A percentile compares a stretch with the other conserved stretches of the same genome.
Conservation (phyloP, 768 basidiomycete species). For the Trametes cubensis region DNA sequence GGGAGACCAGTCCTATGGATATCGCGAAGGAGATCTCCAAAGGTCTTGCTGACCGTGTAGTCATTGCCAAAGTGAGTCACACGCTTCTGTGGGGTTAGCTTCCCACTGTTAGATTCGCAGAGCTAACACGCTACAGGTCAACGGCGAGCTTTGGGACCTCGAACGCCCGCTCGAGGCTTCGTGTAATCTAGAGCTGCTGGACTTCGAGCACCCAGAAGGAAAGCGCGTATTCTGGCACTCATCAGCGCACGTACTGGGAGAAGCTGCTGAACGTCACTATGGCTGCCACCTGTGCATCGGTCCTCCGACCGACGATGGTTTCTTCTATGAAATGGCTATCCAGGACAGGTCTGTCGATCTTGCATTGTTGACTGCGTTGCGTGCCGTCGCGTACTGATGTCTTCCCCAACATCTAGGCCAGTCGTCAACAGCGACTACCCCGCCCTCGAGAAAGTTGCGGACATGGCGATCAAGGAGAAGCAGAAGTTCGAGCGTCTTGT, state of each 20-base stretch:
- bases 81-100: too few relatives aligned
- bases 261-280: slow-evolving; percentile 94
- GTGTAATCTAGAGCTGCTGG: slow-evolving; percentile 79
- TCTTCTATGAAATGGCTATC: slow-evolving; percentile 99
- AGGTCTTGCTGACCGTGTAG: slow-evolving; percentile 82
- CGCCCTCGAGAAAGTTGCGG: slow-evolving; percentile 84
- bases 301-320: slow-evolving; percentile 96
- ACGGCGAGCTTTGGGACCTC: slow-evolving; percentile 90
- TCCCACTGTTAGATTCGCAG: too few relatives aligned
- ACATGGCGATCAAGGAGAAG: slow-evolving; percentile 90
- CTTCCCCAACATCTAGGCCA: slow-evolving; percentile 47
- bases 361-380: not conserved
- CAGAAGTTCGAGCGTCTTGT: slow-evolving; percentile 96
- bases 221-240: slow-evolving; percentile 99
- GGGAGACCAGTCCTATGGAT: slow-evolving; percentile 94
- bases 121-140: slow-evolving; percentile 53
- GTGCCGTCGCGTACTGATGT: not conserved
- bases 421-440: slow-evolving; percentile 86
- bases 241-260: slow-evolving; percentile 96
- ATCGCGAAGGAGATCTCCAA: slow-evolving; percentile 88
- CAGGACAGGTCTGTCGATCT: slow-evolving; percentile 59
- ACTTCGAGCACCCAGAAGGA: slow-evolving; percentile 93
- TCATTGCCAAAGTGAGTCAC: slow-evolving; percentile 83
- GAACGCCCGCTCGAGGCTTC: slow-evolving; percentile 90
- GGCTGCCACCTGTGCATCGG: slow-evolving; percentile 97